Evolutionary conservation across 2,329 filamentous ascomycete genomes (phyloP), one percentile per base, ranked within the genome.

Genomic region (Curvularia spicifera): DNA sequence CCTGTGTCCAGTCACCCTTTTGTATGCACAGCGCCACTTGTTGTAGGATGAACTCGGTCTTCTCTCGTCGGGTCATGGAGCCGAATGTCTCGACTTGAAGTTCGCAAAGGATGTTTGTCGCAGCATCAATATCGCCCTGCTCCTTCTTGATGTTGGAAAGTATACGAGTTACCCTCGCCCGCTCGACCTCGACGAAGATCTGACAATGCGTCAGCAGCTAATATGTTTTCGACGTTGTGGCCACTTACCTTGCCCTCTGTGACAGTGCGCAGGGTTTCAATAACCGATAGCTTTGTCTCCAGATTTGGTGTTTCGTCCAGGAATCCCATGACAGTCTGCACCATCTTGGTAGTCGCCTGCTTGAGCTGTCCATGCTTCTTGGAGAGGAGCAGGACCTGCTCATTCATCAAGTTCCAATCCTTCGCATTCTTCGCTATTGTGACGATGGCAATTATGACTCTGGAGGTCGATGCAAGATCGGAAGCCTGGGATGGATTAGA

Each of bases 331-430:
- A 97, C 93, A 47, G 89, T 90, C 83, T 99, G 95, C 60, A 99
- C 93, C 95, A 99, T 99, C 83, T 94, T 95, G 71, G 95, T 98
- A 73, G 93, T 95, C 74, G 95, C 95, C 81, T 98, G 95, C 81
- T 99, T 99, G 76, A 99, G 93, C 83, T 99, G 95, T 71, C 93
- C 91, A 90, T 99, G 95, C 84, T 99, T 99, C 88, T 99, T 99
- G 66, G 95, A 98, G 57, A 99, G 85, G 65, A 97, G 85, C 71
- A 97, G 85, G 63, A 97, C 91, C 81, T 99, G 95, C 81, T 99
- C 95, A 77, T 97, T 98, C 80, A 99, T 86, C 73, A 97, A 82
- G 78, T 87, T 89, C 95, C 95, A 99, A 78, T 99, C 93, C 68
- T 89, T 89, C 20, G 91, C 88, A 78, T 96, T 85, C 81, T 97